Evolutionary conservation across 1,284 basidiomycete species (phyloP), one percentile per base, ranked within the genome.

Genomic region (Marasmius sp.): DNA sequence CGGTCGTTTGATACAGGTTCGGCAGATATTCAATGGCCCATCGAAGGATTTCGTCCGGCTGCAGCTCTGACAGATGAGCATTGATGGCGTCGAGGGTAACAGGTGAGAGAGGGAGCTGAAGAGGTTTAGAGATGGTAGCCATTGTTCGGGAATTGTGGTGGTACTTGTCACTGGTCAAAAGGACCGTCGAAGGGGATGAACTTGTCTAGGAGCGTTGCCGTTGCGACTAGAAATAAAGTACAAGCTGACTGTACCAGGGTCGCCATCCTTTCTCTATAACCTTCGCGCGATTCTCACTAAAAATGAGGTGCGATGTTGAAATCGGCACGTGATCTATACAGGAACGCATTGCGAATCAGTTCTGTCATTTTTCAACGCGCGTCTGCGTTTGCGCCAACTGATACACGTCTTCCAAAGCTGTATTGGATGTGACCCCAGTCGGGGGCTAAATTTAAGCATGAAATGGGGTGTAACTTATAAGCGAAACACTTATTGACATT

Each of bases 11-110:
- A 75, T 88, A 90, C 22, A 98, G 80, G 18, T 80, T 78, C 0
- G 91, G 90, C n/a, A 97, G 79, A 69, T 93, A 83, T 60, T 87
- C 83, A 52, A 94, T 72, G 0, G 89, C 93, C 95, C 95, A 97
- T 69, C 74, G 71, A 52, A 98, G 83, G 64, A 97, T 93, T 64
- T 94, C 84, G 70, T 93, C 88, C 0, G 95, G 93, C 0, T 85
- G 79, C 66, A 93, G 85, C 11, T 81, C 73, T 53, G 81, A 81
- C 9, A 97, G 86, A 70, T 92, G 77, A 12, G 78, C 80, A 74
- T 97, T 97, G 79, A 94, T 86, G 41, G 77, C 73, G 38, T 79
- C 79, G 60, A 97, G 81, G 63, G 88, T 77, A 60, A 86, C 85
- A 54, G 78, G 66, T 0, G 86, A 81, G 64, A 93, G 78, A 22